These are phyloP conservation scores for Volvox africanus DNA, from an alignment of 139 green algal species.

Conservation along the genomic window DNA sequence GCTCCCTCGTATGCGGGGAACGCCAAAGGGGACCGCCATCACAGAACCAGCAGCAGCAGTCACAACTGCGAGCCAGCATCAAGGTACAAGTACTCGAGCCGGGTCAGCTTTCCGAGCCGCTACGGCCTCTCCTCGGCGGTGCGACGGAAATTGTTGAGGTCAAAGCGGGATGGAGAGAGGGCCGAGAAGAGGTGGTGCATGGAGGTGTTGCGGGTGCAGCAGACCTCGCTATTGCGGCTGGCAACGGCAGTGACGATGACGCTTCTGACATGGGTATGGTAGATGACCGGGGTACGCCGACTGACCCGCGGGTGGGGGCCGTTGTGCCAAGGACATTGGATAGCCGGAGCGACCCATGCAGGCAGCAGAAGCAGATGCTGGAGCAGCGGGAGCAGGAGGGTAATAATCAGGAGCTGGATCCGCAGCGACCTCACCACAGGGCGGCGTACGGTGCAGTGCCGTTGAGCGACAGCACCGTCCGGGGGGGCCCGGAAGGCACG, in stretches of 20 bases:
- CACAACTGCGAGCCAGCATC: too few species aligned
- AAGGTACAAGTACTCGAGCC: too few species aligned
- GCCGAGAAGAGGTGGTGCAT: too few species aligned
- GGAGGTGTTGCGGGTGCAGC: too few species aligned
- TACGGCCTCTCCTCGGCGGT: too few species aligned
- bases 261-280: neutral
- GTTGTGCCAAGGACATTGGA: neutral
- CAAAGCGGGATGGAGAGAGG: too few species aligned
- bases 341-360: too few species aligned
- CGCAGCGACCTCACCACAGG: neutral
- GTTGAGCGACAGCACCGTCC: neutral
- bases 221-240: neutral
- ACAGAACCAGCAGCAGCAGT: neutral
- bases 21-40: neutral
- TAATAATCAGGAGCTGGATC: neutral
- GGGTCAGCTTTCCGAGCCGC: too few species aligned
- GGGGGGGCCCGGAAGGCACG: too few species aligned
- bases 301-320: neutral
- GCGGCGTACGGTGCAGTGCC: neutral
- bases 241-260: neutral
- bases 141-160: too few species aligned
- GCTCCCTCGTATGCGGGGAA: neutral
- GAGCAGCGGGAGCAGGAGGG: neutral
- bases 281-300: neutral
- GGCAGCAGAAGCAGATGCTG: neutral